Conservation (phyloP, 148 eudicot species). For the Fallopia convolvulus region DNA sequence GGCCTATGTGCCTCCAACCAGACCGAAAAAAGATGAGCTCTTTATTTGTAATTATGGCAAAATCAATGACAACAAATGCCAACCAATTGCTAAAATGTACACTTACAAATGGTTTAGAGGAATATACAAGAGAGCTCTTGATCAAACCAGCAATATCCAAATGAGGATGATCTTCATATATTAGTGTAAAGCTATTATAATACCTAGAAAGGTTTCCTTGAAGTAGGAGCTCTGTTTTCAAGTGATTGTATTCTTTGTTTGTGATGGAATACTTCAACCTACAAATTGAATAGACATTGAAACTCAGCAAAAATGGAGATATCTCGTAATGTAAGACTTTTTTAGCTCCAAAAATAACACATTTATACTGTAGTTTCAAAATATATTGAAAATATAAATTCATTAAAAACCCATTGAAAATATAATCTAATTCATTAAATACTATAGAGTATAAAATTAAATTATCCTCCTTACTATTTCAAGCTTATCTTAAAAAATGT, state of each 20-base stretch:
- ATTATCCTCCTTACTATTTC: too few species aligned
- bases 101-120: neutral
- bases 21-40: neutral
- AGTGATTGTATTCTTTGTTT: slow-evolving; percentile 87
- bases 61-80: neutral
- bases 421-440: too few species aligned
- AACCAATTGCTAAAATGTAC: too few species aligned
- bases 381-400: too few species aligned
- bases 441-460: too few species aligned
- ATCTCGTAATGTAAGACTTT: too few species aligned
- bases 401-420: too few species aligned
- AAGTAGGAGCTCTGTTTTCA: slow-evolving; percentile 71
- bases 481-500: too few species aligned
- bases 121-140: neutral
- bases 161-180: neutral
- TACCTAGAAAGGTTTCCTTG: slow-evolving; percentile 71
- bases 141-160: neutral
- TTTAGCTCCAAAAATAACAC: too few species aligned
- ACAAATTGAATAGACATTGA: slow-evolving; percentile 11
- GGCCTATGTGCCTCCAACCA: too few species aligned
- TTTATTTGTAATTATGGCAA: neutral
- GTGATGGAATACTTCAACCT: slow-evolving; percentile 92
- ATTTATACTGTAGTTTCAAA: too few species aligned
- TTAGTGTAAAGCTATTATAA: slow-evolving; percentile 16
- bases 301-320: too few species aligned